A percentile compares a stretch with the other conserved stretches of the same genome.
These are phyloP conservation scores for Pterocarpus santalinus DNA, from an alignment of 306 rosid species.

Conservation along the genomic window DNA sequence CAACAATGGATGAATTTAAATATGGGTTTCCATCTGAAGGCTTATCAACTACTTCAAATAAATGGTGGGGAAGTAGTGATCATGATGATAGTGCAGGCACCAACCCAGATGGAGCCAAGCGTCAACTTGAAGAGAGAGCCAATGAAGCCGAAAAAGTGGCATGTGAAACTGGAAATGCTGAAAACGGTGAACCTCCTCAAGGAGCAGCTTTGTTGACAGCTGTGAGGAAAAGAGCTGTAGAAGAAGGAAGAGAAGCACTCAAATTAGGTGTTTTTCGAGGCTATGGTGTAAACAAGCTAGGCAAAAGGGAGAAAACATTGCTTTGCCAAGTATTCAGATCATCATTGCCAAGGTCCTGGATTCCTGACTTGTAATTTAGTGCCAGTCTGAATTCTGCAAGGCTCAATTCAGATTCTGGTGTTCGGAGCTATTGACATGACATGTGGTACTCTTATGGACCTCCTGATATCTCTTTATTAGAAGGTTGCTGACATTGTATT, in stretches of 20 bases:
- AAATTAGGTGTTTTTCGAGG: slow-evolving; percentile 63
- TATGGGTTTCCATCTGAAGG: slow-evolving; percentile 81
- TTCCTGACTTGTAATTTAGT: slow-evolving; percentile 45
- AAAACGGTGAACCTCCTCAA: slow-evolving; percentile 40
- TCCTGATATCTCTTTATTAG: not conserved
- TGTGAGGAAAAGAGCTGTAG: slow-evolving; percentile 64
- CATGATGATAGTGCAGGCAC: slow-evolving; percentile 39
- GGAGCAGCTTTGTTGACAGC: slow-evolving; percentile 64
- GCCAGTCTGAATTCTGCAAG: slow-evolving; percentile 2
- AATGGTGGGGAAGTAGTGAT: slow-evolving; percentile 87
- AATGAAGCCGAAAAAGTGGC: slow-evolving; percentile 49
- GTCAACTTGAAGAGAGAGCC: slow-evolving; percentile 39
- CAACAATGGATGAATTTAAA: slow-evolving; percentile 75
- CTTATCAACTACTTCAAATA: slow-evolving; percentile 69
- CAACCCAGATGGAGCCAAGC: slow-evolving; percentile 44
- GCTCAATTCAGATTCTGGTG: slow-evolving; percentile 12
- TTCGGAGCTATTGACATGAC: slow-evolving; percentile 17
- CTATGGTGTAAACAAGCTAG: slow-evolving; percentile 59
- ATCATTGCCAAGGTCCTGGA: slow-evolving; percentile 69
- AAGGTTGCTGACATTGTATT: not conserved
- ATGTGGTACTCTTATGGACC: slow-evolving; percentile 2
- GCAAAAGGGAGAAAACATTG: slow-evolving; percentile 67
- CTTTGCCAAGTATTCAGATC: slow-evolving; percentile 76
- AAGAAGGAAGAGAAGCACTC: slow-evolving; percentile 73
- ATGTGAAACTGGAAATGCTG: slow-evolving; percentile 47